Conservation (phyloP, 176 grass and related monocot genomes). For the Rhynchospora breviuscula region DNA sequence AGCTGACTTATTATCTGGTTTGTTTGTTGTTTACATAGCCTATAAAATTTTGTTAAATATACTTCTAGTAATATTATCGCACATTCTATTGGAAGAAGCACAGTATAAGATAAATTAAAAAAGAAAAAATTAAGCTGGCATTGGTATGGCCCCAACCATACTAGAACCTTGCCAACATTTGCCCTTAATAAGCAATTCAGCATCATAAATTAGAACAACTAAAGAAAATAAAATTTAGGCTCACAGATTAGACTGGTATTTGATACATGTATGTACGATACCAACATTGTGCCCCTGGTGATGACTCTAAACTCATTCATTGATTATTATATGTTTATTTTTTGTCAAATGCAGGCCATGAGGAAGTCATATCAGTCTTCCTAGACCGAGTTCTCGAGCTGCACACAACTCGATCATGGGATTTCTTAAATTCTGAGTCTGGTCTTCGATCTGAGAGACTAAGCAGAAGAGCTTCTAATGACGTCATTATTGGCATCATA, state of each 20-base stretch:
- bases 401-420: slow-evolving; percentile 94
- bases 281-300: not conserved
- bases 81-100: not conserved
- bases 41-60: not conserved
- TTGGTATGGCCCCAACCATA: not conserved
- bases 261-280: not conserved
- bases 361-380: slow-evolving; percentile 79
- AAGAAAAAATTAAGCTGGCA: not conserved
- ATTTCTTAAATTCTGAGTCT: slow-evolving; percentile 72
- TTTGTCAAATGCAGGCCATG: slow-evolving; percentile 34
- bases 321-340: not conserved
- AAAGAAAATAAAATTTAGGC: not conserved
- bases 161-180: not conserved
- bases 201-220: not conserved
- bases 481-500: slow-evolving; percentile 73
- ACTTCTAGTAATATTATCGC: not conserved
- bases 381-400: slow-evolving; percentile 69
- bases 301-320: not conserved
- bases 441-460: slow-evolving; percentile 57
- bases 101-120: not conserved
- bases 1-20: slow-evolving; percentile 69
- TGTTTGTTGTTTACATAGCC: not conserved
- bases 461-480: slow-evolving; percentile 52
- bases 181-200: not conserved
- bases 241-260: not conserved